Conservation (phyloP, 2,329 filamentous ascomycete species). For the Grosmannia penicillata region DNA sequence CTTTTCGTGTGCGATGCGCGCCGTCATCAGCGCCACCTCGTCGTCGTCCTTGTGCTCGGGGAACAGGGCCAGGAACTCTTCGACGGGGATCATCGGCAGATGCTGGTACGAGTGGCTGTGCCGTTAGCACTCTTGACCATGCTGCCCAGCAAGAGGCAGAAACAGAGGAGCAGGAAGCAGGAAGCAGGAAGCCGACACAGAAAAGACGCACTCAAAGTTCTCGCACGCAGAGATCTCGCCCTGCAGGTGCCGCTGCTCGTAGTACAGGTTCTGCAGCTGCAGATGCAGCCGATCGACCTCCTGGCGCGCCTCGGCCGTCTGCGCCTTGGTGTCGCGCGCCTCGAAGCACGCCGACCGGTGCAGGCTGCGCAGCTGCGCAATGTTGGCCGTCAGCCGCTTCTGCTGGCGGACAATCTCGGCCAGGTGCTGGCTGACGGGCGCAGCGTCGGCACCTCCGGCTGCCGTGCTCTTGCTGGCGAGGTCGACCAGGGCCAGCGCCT, state of each 20-base stretch:
- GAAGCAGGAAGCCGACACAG: background rate
- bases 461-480: constrained; percentile 22
- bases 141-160: no score
- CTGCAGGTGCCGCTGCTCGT: constrained; percentile 81
- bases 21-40: constrained; percentile 74
- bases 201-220: constrained; percentile 62
- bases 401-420: constrained; percentile 58
- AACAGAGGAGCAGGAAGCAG: background rate
- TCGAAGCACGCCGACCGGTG: constrained; percentile 71
- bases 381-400: constrained; percentile 63
- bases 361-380: constrained; percentile 66
- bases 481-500: constrained; percentile 52
- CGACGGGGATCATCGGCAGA: constrained; percentile 68
- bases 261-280: constrained; percentile 89
- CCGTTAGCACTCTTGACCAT: no score
- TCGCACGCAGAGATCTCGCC: constrained; percentile 86
- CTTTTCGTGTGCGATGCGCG: constrained; percentile 82
- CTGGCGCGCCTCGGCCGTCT: constrained; percentile 74
- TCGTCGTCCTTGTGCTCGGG: constrained; percentile 59
- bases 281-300: constrained; percentile 87
- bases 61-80: constrained; percentile 64
- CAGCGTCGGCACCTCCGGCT: constrained; percentile 14
- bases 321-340: constrained; percentile 71
- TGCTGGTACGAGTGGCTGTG: constrained; percentile 71
- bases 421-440: constrained; percentile 22